Percentiles rank a stretch among this genome's conserved stretches.
Conservation (phyloP, 768 basidiomycete species). For the Mrakia frigida region DNA sequence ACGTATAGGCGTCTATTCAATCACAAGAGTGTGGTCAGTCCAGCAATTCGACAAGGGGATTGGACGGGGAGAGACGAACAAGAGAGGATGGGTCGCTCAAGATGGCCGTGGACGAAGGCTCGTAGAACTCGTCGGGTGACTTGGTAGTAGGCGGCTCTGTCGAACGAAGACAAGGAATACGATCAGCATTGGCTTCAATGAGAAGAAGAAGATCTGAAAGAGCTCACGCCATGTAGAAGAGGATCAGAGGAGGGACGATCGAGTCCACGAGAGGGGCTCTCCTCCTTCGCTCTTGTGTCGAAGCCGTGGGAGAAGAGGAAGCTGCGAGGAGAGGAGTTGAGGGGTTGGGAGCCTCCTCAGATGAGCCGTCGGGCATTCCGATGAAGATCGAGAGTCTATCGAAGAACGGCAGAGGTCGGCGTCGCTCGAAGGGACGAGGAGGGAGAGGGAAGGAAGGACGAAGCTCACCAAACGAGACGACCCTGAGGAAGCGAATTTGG, state of each 20-base stretch:
- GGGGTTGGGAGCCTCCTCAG: no score
- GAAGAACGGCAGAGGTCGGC: not conserved
- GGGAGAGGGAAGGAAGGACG: not conserved
- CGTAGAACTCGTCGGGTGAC: not conserved
- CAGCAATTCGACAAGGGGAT: no score
- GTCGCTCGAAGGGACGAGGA: not conserved
- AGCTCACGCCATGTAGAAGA: slow-evolving; percentile 5
- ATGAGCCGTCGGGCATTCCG: not conserved
- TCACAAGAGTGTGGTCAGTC: no score
- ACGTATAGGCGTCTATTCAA: no score
- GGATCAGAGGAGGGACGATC: slow-evolving; percentile 4
- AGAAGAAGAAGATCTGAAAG: not conserved
- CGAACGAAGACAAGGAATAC: not conserved
- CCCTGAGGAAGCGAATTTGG: no score
- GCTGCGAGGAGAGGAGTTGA: not conserved
- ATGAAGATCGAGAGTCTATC: not conserved
- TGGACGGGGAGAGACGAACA: not conserved
- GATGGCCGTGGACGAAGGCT: not conserved
- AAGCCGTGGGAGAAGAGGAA: not conserved
- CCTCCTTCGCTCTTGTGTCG: slow-evolving; percentile 18
- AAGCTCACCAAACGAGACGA: not conserved
- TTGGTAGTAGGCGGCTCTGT: slow-evolving; percentile 1
- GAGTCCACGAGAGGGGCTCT: not conserved
- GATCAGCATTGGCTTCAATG: not conserved
- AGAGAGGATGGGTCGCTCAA: not conserved